Conservation (phyloP, 1,284 basidiomycete genomes). For the Microbotryum violaceum region DNA sequence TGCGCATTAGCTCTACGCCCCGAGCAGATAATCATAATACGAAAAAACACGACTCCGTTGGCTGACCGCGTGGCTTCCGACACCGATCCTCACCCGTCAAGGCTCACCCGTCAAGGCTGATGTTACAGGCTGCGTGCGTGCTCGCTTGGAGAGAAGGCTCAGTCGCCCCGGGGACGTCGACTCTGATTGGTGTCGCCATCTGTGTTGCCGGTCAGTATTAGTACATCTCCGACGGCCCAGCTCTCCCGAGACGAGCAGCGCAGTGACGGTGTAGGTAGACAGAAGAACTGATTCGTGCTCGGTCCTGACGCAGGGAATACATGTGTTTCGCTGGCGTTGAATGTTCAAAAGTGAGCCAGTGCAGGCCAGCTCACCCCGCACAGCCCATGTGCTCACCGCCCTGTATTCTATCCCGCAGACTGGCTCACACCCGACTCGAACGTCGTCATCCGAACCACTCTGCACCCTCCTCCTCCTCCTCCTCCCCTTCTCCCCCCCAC, state of each 20-base stretch:
- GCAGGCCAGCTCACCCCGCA: neutral
- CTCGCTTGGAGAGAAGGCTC: neutral
- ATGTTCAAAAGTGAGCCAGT: neutral
- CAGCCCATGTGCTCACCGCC: neutral
- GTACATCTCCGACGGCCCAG: neutral
- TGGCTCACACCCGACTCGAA: neutral
- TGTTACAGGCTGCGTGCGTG: neutral
- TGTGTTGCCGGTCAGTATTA: conserved; percentile 3
- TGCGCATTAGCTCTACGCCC: too few species aligned
- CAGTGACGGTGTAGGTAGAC: too few species aligned
- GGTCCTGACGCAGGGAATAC: neutral
- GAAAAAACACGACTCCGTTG: too few species aligned
- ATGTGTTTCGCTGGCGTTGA: conserved; percentile 3
- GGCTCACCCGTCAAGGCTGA: neutral
- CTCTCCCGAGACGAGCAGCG: too few species aligned
- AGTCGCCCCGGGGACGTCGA: neutral
- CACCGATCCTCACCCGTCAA: too few species aligned
- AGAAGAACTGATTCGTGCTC: neutral
- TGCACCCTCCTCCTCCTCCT: too few species aligned
- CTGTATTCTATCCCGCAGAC: neutral
- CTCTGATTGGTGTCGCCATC: conserved; percentile 9
- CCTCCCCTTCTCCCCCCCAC: too few species aligned
- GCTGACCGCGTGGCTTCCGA: too few species aligned
- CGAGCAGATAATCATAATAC: too few species aligned
- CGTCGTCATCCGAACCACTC: neutral